phyloP scores from a whole-genome alignment of 306 rosid genomes.

The Vicia sativa region DNA sequence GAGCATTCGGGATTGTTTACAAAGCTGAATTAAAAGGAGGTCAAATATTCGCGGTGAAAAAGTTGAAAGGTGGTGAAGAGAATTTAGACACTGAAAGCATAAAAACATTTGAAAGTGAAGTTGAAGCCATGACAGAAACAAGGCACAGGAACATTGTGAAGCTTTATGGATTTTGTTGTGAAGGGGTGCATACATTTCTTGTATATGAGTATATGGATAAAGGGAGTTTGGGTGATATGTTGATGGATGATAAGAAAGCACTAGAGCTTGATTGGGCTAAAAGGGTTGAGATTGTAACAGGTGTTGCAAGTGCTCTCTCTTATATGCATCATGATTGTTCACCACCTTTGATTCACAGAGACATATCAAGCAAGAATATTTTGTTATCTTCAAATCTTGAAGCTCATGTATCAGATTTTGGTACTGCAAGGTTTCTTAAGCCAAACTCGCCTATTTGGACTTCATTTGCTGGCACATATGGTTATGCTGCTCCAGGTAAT shows the following conservation, averaged over 20 bases:
- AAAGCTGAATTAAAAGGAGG: slow-evolving; percentile 45
- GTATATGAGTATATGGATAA: slow-evolving; percentile 52
- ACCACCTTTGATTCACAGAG: slow-evolving; percentile 48
- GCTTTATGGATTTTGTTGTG: slow-evolving; percentile 52
- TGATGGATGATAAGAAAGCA: slow-evolving; percentile 37
- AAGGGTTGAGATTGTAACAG: slow-evolving; percentile 45
- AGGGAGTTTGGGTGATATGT: slow-evolving; percentile 43
- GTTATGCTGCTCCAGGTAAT: slow-evolving; percentile 56
- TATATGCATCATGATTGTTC: slow-evolving; percentile 42
- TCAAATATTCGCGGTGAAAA: slow-evolving; percentile 55
- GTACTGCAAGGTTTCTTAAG: slow-evolving; percentile 51
- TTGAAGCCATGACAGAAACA: slow-evolving; percentile 47
- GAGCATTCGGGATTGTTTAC: slow-evolving; percentile 49
- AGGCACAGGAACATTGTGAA: slow-evolving; percentile 54
- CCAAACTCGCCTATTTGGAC: slow-evolving; percentile 48
- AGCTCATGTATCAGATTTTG: slow-evolving; percentile 53
- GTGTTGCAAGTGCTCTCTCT: slow-evolving; percentile 45
- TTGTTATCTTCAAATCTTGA: slow-evolving; percentile 35
- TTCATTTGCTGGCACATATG: slow-evolving; percentile 49
- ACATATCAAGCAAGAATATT: slow-evolving; percentile 51
- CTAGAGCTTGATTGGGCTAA: slow-evolving; percentile 45
- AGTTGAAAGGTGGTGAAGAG: slow-evolving; percentile 43
- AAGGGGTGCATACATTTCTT: slow-evolving; percentile 50
- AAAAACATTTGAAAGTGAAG: slow-evolving; percentile 43
- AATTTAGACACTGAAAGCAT: slow-evolving; percentile 37